Evolutionary conservation across 2,329 filamentous ascomycete species (phyloP), one percentile per base, ranked within the genome.

Genomic region (Cladophialophora immunda): DNA sequence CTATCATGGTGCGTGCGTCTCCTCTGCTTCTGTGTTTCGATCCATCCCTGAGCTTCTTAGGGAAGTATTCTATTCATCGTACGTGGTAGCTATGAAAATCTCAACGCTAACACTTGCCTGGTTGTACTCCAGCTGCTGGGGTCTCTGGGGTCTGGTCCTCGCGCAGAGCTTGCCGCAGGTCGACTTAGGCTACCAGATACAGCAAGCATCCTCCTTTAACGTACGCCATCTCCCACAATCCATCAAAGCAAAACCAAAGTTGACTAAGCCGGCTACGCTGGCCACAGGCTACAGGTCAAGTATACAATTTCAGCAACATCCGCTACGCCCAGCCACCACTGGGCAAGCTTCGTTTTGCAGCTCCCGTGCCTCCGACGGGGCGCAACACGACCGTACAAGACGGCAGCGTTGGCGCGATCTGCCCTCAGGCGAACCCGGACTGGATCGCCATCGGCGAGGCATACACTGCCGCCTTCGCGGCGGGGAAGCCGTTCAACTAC

Each of bases 261-360:
- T 75, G 80, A 0, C 6, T 34, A 17, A 41, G 38, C 38, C 8
- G 38, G n/a, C 17, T 19, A n/a, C 32, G 17, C n/a, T 19, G n/a
- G n/a, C n/a, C 17, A 41, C 38, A 41, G 38, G 2, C 38, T n/a
- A 41, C 38, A n/a, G 75, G 74, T 22, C 74, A 76, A 19, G 78
- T 82, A 68, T 87, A 85, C 75, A 84, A 83, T 68, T 87, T 87
- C 76, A 82, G 77, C 60, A 86, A 87, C 70, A 86, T 87, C 67
- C 81, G 85, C 50, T 88, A 84, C 73, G 85, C 84, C 3, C 82
- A 83, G 25, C 81, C 86, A 9, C 85, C 85, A 0, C 67, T 83
- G 2, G 84, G 83, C 11, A 72, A 84, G 15, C 73, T 85, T 47
- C 78, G 85, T 25, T 87, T 86, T 67, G 78, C 78, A n/a, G 79